Conservation (phyloP, 352 stramenopile genomes). For the Phytopythium sindhum region DNA sequence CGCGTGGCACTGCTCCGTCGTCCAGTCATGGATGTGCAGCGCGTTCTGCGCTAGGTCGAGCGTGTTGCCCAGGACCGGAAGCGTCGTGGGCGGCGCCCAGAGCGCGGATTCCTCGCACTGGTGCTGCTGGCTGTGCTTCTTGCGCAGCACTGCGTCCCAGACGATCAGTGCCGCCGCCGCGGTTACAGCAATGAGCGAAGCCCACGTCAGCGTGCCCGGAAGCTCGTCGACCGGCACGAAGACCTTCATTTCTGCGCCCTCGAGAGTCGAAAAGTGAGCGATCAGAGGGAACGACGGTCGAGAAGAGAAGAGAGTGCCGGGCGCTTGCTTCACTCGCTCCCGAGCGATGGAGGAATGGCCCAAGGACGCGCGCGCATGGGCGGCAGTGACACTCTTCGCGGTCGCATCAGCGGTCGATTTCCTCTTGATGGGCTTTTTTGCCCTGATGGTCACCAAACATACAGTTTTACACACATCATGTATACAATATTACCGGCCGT, state of each 20-base stretch:
- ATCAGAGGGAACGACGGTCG: not conserved
- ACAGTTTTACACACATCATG: too few relatives aligned
- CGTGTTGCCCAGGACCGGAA: conserved; percentile 22
- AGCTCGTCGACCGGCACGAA: not conserved
- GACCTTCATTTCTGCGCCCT: not conserved
- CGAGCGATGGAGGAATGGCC: not conserved
- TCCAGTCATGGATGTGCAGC: conserved; percentile 11
- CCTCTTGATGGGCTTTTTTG: too few relatives aligned
- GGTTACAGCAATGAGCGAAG: not conserved
- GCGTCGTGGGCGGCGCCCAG: conserved; percentile 8
- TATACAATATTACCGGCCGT: too few relatives aligned
- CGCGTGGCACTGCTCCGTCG: conserved; percentile 1
- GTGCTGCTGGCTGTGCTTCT: not conserved
- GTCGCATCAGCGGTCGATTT: too few relatives aligned
- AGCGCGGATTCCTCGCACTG: not conserved
- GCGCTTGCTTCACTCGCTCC: not conserved
- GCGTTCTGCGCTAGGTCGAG: conserved; percentile 17
- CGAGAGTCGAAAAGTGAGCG: not conserved
- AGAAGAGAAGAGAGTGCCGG: too few relatives aligned
- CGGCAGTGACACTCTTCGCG: too few relatives aligned
- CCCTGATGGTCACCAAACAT: too few relatives aligned
- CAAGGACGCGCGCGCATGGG: not conserved
- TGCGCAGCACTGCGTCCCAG: not conserved
- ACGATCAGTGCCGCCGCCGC: not conserved
- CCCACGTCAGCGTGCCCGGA: not conserved